phyloP scores from a whole-genome alignment of 2,329 filamentous ascomycete species.

The Sordariomycetes sp. region DNA sequence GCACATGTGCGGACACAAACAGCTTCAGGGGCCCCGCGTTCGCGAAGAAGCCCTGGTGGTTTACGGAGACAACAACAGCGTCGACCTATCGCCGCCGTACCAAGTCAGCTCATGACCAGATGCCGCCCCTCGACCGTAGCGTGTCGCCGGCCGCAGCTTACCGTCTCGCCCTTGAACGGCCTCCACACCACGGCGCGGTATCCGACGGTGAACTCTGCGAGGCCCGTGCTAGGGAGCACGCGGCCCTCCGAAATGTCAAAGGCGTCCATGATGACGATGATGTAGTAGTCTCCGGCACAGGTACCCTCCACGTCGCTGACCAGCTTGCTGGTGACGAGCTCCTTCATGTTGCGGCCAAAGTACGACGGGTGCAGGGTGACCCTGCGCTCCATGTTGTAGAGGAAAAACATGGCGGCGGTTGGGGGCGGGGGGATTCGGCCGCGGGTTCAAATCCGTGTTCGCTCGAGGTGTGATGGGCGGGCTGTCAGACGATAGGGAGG shows the following conservation, averaged over 20 bases:
- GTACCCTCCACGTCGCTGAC: slow-evolving; percentile 90
- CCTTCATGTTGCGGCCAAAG: slow-evolving; percentile 87
- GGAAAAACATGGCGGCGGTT: slow-evolving; percentile 72
- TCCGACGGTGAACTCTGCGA: slow-evolving; percentile 87
- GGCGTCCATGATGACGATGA: slow-evolving; percentile 95
- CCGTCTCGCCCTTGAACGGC: slow-evolving; percentile 95
- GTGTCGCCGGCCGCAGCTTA: slow-evolving; percentile 31
- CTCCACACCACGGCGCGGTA: slow-evolving; percentile 97
- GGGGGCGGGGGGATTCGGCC: not conserved
- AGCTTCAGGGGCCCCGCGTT: slow-evolving; percentile 66
- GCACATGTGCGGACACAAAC: slow-evolving; percentile 73
- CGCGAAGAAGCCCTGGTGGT: slow-evolving; percentile 83
- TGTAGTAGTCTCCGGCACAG: slow-evolving; percentile 91
- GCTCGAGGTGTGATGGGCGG: not conserved
- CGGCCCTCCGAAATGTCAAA: slow-evolving; percentile 89
- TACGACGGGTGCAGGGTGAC: slow-evolving; percentile 95
- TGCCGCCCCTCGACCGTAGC: slow-evolving; percentile 6
- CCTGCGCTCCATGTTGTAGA: slow-evolving; percentile 89
- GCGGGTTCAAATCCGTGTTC: not conserved
- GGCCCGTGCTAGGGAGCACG: slow-evolving; percentile 79
- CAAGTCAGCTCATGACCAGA: slow-evolving; percentile 11
- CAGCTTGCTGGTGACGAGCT: slow-evolving; percentile 79
- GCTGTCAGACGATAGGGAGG: not conserved
- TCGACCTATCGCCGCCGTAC: slow-evolving; percentile 57
- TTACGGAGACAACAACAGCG: slow-evolving; percentile 83